Evolutionary conservation across 2,329 filamentous ascomycete species (phyloP).

Genomic region (Alternaria atra): DNA sequence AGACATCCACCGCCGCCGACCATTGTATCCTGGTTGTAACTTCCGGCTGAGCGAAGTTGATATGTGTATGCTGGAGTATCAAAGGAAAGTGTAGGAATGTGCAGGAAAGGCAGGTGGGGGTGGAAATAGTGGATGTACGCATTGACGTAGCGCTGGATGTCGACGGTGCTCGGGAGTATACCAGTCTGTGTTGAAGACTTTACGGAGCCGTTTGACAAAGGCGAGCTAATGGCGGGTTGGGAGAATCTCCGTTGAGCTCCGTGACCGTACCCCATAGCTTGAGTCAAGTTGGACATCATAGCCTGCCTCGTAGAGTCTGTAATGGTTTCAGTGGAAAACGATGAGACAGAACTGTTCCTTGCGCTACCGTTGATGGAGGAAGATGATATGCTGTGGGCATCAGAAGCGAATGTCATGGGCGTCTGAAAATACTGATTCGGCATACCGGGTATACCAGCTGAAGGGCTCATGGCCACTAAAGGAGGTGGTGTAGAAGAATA

Average conservation of each 20-base stretch:
- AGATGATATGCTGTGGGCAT: constrained; percentile 69
- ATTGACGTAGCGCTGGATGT: constrained; percentile 88
- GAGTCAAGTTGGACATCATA: constrained; percentile 68
- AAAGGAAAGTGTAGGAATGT: constrained; percentile 90
- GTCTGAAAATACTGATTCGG: constrained; percentile 70
- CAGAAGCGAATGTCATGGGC: constrained; percentile 73
- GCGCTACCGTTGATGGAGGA: constrained; percentile 75
- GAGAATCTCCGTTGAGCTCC: constrained; percentile 65
- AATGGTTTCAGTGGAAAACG: constrained; percentile 70
- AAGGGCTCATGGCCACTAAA: constrained; percentile 75
- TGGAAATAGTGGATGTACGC: constrained; percentile 94
- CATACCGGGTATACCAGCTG: constrained; percentile 71
- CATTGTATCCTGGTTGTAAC: constrained; percentile 63
- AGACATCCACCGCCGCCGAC: constrained; percentile 85
- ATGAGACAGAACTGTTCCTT: constrained; percentile 67
- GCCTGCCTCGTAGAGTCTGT: constrained; percentile 72
- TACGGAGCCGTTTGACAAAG: constrained; percentile 51
- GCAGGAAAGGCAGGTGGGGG: constrained; percentile 92
- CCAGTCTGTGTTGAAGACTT: constrained; percentile 57
- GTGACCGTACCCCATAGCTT: constrained; percentile 64
- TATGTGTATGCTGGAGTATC: constrained; percentile 75
- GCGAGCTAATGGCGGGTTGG: constrained; percentile 65
- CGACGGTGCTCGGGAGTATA: constrained; percentile 78
- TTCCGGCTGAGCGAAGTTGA: constrained; percentile 66
- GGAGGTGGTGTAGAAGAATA: constrained; percentile 83